Conservation (phyloP, 305 asterid genomes). For the Nicotiana rustica region DNA sequence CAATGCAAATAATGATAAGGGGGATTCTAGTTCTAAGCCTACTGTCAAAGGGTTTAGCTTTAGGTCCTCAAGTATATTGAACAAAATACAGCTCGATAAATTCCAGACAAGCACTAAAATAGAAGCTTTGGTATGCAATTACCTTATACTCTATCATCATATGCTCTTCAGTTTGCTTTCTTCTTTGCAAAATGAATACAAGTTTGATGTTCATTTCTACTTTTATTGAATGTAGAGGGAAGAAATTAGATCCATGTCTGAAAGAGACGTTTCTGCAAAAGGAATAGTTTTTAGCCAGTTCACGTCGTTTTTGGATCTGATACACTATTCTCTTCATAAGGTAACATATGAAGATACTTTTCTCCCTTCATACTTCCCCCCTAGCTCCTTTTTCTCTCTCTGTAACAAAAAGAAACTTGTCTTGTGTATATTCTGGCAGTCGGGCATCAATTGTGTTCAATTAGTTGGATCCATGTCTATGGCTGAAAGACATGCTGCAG, state of each 20-base stretch:
- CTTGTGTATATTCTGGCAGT: constrained; percentile 46
- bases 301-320: constrained; percentile 84
- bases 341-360: not conserved
- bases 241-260: constrained; percentile 85
- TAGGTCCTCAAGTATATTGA: constrained; percentile 77
- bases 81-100: constrained; percentile 65
- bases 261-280: constrained; percentile 94
- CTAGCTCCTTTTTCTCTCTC: not conserved
- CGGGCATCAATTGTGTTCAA: constrained; percentile 73
- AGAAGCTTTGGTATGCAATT: constrained; percentile 77
- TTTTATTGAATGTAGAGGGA: constrained; percentile 64
- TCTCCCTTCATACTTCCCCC: not conserved
- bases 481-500: constrained; percentile 75
- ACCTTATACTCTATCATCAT: not conserved
- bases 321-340: too few species aligned
- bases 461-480: constrained; percentile 86
- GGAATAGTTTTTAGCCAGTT: constrained; percentile 92
- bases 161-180: constrained; percentile 3
- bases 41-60: constrained; percentile 64
- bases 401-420: not conserved
- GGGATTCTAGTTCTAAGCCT: constrained; percentile 55
- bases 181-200: not conserved
- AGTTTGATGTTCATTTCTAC: constrained; percentile 26
- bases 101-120: constrained; percentile 90
- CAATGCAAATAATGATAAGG: constrained; percentile 53